Evolutionary conservation across 1,284 basidiomycete genomes (phyloP).

Genomic region (Trametes polyzona): DNA sequence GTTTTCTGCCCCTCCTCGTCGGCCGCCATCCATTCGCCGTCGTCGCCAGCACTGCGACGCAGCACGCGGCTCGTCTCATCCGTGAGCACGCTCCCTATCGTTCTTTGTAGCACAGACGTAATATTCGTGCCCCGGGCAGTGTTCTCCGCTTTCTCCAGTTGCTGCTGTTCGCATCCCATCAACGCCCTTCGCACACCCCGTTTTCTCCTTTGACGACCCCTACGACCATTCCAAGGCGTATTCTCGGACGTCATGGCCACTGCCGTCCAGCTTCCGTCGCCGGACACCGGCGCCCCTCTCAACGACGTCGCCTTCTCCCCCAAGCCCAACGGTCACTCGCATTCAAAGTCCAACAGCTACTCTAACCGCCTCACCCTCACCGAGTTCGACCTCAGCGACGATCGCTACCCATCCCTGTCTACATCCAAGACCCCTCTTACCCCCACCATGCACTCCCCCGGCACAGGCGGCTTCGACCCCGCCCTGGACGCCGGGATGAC

Average conservation of each 20-base stretch:
- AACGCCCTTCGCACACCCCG: conserved; percentile 13
- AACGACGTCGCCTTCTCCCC: conserved; percentile 27
- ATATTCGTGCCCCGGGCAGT: conserved; percentile 21
- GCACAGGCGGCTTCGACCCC: conserved; percentile 12
- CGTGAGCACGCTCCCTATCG: conserved; percentile 7
- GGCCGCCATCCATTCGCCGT: not conserved
- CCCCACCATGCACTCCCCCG: conserved; percentile 1
- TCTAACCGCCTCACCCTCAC: conserved; percentile 55
- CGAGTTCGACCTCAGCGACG: conserved; percentile 64
- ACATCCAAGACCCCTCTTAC: conserved; percentile 21
- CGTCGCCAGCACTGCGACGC: not conserved
- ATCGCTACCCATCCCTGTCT: conserved; percentile 58
- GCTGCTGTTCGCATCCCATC: conserved; percentile 17
- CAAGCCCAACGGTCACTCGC: conserved; percentile 38
- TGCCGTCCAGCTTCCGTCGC: conserved; percentile 31
- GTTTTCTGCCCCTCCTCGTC: conserved; percentile 3
- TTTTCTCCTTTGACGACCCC: conserved; percentile 10
- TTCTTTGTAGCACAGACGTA: conserved; percentile 19
- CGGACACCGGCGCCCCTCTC: conserved; percentile 29
- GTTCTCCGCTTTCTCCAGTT: conserved; percentile 21
- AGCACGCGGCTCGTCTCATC: conserved; percentile 3
- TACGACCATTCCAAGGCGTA: not conserved
- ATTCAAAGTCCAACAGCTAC: conserved; percentile 40
- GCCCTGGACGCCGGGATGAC: conserved; percentile 26
- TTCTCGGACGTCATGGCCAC: conserved; percentile 31